Percentiles rank a stretch among this genome's conserved stretches.
Evolutionary conservation across 495 filamentous ascomycete genomes (phyloP).

Genomic region (Umbilicaria muhlenbergii): DNA sequence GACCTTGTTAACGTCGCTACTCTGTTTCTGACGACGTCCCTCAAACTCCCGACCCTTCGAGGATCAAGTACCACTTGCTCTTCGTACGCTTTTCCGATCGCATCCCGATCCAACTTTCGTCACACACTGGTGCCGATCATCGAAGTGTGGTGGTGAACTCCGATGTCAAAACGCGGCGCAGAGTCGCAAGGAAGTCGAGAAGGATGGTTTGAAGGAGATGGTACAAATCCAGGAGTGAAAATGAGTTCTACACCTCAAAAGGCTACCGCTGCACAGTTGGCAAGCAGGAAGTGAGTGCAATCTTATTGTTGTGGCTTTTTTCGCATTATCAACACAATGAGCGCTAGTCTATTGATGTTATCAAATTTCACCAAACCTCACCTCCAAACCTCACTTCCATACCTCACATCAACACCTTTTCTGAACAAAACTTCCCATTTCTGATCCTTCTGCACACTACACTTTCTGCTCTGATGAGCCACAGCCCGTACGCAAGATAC

Average conservation of each 20-base stretch:
- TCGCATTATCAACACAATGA: not conserved
- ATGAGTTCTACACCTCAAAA: conserved; percentile 16
- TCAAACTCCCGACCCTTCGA: no score
- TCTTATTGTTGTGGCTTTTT: conserved; percentile 4
- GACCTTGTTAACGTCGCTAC: no score
- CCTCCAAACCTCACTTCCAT: not conserved
- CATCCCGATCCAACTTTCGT: no score
- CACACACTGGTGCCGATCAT: no score
- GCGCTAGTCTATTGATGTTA: not conserved
- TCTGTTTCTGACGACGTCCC: no score
- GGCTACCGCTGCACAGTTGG: conserved; percentile 36
- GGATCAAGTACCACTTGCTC: no score
- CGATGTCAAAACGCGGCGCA: conserved; percentile 5
- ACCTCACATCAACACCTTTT: conserved; percentile 12
- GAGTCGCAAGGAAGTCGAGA: conserved; percentile 18
- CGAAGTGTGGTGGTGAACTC: not conserved
- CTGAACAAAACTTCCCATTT: conserved; percentile 17
- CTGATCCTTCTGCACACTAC: not conserved
- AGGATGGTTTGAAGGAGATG: conserved; percentile 4
- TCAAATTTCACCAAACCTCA: not conserved
- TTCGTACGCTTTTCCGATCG: no score
- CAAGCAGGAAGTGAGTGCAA: conserved; percentile 33
- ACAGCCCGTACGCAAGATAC: conserved; percentile 1
- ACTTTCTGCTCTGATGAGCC: not conserved
- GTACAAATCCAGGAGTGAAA: no score